phyloP scores from a whole-genome alignment of 2,329 filamentous ascomycete genomes.

The Colletotrichum sp. region DNA sequence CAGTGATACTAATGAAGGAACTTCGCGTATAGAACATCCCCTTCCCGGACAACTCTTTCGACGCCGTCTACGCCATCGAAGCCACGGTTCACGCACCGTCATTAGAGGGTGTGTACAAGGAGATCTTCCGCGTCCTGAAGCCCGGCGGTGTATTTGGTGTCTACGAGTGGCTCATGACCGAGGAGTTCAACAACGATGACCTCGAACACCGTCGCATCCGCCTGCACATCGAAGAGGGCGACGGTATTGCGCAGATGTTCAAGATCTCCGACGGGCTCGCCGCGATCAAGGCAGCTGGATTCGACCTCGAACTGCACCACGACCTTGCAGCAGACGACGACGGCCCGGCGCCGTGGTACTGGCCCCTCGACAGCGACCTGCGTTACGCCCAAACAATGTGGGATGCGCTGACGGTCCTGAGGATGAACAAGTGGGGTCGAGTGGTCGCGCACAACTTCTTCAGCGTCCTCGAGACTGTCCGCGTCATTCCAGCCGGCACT shows the following conservation, averaged over 20 bases:
- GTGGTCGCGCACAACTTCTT: constrained; percentile 77
- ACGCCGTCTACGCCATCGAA: constrained; percentile 93
- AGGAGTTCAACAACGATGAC: constrained; percentile 88
- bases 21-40: constrained; percentile 73
- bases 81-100: constrained; percentile 90
- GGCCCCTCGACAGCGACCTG: constrained; percentile 84
- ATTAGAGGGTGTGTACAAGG: constrained; percentile 84
- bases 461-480: constrained; percentile 75
- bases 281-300: constrained; percentile 85
- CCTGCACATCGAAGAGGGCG: constrained; percentile 87
- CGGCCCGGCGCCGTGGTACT: constrained; percentile 89
- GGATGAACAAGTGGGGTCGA: constrained; percentile 88
- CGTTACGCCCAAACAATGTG: constrained; percentile 78
- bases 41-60: constrained; percentile 86
- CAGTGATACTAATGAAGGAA: too few relatives aligned
- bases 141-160: constrained; percentile 91
- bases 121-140: constrained; percentile 91
- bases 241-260: constrained; percentile 96
- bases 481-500: constrained; percentile 80
- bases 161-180: constrained; percentile 98
- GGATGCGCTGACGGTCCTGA: constrained; percentile 82
- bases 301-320: constrained; percentile 50
- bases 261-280: constrained; percentile 76
- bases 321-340: constrained; percentile 69
- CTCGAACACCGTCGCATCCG: constrained; percentile 83